These are phyloP conservation scores for Candida oleophila DNA, from an alignment of 805 yeast species.

Conservation along the genomic window DNA sequence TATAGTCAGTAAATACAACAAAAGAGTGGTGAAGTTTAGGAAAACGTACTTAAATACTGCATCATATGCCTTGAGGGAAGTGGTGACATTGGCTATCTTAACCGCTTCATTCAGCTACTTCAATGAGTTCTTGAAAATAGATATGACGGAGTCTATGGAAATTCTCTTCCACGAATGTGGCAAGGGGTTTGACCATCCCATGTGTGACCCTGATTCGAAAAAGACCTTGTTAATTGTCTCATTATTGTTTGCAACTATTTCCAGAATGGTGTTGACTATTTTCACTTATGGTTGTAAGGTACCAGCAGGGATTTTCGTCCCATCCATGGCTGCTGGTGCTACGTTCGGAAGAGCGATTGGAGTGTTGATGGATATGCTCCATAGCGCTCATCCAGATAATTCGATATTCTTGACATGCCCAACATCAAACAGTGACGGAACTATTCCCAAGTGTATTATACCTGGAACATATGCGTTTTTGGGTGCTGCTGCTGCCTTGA, in stretches of 20 bases:
- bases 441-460: slow-evolving; percentile 55
- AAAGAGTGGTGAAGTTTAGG: slow-evolving; percentile 73
- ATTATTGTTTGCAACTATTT: slow-evolving; percentile 64
- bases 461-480: slow-evolving; percentile 95
- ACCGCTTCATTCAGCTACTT: slow-evolving; percentile 81
- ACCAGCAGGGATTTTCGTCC: slow-evolving; percentile 97
- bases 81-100: slow-evolving; percentile 58
- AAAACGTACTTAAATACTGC: slow-evolving; percentile 66
- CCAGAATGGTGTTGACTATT: slow-evolving; percentile 70
- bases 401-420: slow-evolving; percentile 32
- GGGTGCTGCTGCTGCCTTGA: slow-evolving; percentile 93
- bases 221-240: slow-evolving; percentile 46
- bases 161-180: slow-evolving; percentile 82
- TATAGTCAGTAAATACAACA: slow-evolving; percentile 69
- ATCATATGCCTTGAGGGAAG: slow-evolving; percentile 66
- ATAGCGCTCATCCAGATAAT: slow-evolving; percentile 32
- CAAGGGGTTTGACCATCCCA: slow-evolving; percentile 36
- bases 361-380: slow-evolving; percentile 53
- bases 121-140: slow-evolving; percentile 75
- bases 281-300: slow-evolving; percentile 90
- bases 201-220: slow-evolving; percentile 34
- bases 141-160: slow-evolving; percentile 97
- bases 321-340: slow-evolving; percentile 96
- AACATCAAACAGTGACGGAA: slow-evolving; percentile 13
- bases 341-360: slow-evolving; percentile 90